Evolutionary conservation across 805 yeast genomes (phyloP), one percentile per base, ranked within the genome.

Genomic region (Wickerhamomyces ciferrii): DNA sequence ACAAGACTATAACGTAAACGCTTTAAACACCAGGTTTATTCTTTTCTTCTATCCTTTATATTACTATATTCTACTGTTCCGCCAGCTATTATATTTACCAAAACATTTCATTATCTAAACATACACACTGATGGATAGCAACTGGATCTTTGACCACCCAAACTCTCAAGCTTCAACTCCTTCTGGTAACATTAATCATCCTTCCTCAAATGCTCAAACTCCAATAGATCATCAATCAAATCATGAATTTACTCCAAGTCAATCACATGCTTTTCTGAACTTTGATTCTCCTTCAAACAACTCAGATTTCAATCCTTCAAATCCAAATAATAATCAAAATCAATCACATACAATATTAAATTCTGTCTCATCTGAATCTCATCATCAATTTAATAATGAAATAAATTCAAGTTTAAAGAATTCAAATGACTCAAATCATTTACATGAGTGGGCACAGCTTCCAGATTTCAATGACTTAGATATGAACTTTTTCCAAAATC

Each of bases 81-180:
- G 4, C 4, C 27, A 7, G 10, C 27, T 10, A 24, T 10, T 24
- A 24, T 14, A 9, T 60, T 61, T 43, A 67, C 61, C 50, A 34
- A 62, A 47, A 59, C n/a, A n/a, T n/a, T n/a, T 62, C 51, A 49
- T 58, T 55, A 67, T 66, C 10, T 53, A 53, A 45, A 45, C 49
- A 37, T 54, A 53, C 21, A 50, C 48, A 15, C 39, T 27, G 15
- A 39, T 42, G 31, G 35, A 35, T 31, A 34, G 24, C 44, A 42
- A 31, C 41, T 9, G 38, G 32, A 23, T 36, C n/a, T 38, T 42
- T 21, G 23, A 23, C 18, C 18, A n/a, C 43, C 39, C 2, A 14
- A 27, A n/a, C 27, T 15, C 7, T 39, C 29, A 14, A 37, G n/a
- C 9, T 13, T 14, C 17, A 11, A 18, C 24, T 34, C 31, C 31